Evolutionary conservation across 1,284 basidiomycete genomes (phyloP).

Genomic region (Sporisorium graminicola): DNA sequence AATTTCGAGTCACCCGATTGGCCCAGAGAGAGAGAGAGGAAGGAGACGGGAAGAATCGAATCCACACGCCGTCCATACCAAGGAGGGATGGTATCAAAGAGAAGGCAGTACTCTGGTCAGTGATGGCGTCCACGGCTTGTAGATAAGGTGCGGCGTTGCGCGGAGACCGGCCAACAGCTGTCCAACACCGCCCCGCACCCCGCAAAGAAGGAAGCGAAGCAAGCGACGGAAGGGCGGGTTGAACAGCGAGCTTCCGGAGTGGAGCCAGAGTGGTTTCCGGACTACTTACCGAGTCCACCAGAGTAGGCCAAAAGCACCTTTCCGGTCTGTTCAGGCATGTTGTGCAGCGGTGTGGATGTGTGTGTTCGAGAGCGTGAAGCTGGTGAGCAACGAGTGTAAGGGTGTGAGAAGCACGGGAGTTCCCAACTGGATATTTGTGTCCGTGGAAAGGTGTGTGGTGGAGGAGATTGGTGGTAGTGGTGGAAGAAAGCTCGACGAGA

Average conservation of each 20-base stretch:
- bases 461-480: conserved; percentile 29
- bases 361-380: conserved; percentile 4
- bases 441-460: conserved; percentile 1
- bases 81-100: conserved; percentile 3
- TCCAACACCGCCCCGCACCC: conserved; percentile 45
- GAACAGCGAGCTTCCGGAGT: conserved; percentile 28
- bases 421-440: neutral
- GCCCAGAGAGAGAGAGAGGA: neutral
- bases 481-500: conserved; percentile 9
- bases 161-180: conserved; percentile 38
- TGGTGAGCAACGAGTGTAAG: neutral
- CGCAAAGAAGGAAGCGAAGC: conserved; percentile 10
- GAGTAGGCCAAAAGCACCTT: conserved; percentile 96
- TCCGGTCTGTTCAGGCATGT: conserved; percentile 73
- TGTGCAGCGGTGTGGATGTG: conserved; percentile 11
- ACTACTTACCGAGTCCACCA: conserved; percentile 88
- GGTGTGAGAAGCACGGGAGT: neutral
- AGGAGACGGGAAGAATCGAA: neutral
- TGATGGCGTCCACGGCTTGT: conserved; percentile 26
- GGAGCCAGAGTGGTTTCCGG: conserved; percentile 47
- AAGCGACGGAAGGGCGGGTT: conserved; percentile 11
- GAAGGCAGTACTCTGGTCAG: conserved; percentile 25
- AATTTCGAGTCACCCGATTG: conserved; percentile 46
- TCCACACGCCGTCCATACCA: neutral
- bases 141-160: conserved; percentile 6